phyloP scores from a whole-genome alignment of 495 filamentous ascomycete species.

The Oidiodendron maius region DNA sequence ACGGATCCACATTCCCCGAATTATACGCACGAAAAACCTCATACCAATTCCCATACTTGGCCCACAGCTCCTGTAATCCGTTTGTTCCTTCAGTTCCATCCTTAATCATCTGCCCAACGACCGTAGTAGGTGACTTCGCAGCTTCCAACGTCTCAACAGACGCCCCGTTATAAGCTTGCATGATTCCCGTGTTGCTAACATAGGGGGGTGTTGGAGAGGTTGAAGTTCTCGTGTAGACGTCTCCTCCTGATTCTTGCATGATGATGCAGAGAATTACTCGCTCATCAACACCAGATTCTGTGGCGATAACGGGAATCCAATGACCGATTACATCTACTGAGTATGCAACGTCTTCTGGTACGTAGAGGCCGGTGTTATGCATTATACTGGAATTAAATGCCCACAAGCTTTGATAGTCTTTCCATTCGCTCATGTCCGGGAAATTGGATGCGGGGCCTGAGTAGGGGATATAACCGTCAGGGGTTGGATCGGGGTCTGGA shows the following conservation, averaged over 20 bases:
- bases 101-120: too few species aligned
- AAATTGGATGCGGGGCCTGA: constrained; percentile 29
- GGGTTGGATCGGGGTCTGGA: too few species aligned
- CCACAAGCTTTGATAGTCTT: constrained; percentile 32
- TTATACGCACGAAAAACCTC: constrained; percentile 31
- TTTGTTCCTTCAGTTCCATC: too few species aligned
- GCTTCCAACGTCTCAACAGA: too few species aligned
- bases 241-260: constrained; percentile 36
- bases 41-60: too few species aligned
- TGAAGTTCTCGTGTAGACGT: constrained; percentile 35
- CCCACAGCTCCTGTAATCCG: too few species aligned
- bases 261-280: constrained; percentile 39
- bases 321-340: constrained; percentile 32
- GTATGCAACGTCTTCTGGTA: constrained; percentile 27
- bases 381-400: constrained; percentile 22
- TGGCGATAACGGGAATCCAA: constrained; percentile 24
- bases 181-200: too few species aligned
- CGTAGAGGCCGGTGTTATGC: constrained; percentile 21
- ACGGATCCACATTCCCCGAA: constrained; percentile 27
- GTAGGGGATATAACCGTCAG: too few species aligned
- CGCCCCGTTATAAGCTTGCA: too few species aligned
- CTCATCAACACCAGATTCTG: constrained; percentile 34
- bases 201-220: too few species aligned
- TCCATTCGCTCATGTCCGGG: constrained; percentile 29
- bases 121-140: too few species aligned